Evolutionary conservation across 768 basidiomycete genomes (phyloP), one percentile per base, ranked within the genome.

Genomic region (Kwoniella dendrophila): DNA sequence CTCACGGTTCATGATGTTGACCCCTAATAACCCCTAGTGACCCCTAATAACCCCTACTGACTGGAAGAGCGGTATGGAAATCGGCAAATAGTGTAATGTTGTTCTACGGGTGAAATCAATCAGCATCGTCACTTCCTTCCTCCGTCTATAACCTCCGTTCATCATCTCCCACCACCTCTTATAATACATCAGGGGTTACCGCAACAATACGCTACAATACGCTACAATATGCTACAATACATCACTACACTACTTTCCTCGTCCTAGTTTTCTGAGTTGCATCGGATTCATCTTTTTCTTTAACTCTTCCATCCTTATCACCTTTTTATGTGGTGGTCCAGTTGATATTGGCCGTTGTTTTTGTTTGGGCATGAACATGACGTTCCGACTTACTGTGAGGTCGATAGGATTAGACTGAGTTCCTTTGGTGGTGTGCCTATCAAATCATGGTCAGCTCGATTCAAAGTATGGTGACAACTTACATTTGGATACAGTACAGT

Each of bases 261-360:
- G 47, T 49, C 47, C 47, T n/a, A 49, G 47, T 27, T 49, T 49
- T 2, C 20, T 49, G 11, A 44, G 41, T 1, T 14, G n/a, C 41
- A 44, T 44, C 41, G 41, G 41, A 22, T 44, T 22, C 41, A 44
- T 44, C 41, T 12, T 44, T 22, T 44, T 44, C 41, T 44, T 44
- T 22, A 44, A 44, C 24, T 44, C 41, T 22, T 44, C 41, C 11
- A 44, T 44, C 7, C 41, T 16, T 11, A 44, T 16, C 11, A 44
- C 41, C 41, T 44, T 44, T 12, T 22, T 12, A n/a, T 44, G 41
- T 8, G 41, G 6, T 3, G 41, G 41, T 44, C 8, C 41, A 16
- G 41, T 16, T 44, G 14, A 7, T 22, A 7, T 11, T 20, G 41
- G n/a, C 41, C n/a, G 41, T 44, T n/a, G 10, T n/a, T 20, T 12